Evolutionary conservation across 1,284 basidiomycete genomes (phyloP).

Genomic region (Phlebopus sp.): DNA sequence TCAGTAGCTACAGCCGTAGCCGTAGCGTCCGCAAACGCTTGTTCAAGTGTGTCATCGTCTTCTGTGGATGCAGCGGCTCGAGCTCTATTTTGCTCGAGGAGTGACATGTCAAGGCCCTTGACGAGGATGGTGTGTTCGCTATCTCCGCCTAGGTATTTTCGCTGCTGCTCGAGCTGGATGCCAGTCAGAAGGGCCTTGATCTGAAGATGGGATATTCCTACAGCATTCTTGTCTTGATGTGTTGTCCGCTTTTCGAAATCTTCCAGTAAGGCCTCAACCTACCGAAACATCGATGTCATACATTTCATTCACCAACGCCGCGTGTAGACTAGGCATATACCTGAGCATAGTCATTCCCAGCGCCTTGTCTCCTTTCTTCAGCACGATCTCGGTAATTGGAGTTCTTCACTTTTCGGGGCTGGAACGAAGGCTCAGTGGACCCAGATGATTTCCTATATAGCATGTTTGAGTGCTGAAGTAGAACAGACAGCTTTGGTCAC

Average conservation of each 20-base stretch:
- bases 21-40: constrained; percentile 52
- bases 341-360: constrained; percentile 66
- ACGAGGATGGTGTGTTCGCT: constrained; percentile 82
- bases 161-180: constrained; percentile 69
- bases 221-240: constrained; percentile 56
- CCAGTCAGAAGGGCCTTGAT: background rate
- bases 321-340: constrained; percentile 34
- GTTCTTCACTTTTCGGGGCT: constrained; percentile 73
- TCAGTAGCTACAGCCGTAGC: constrained; percentile 21
- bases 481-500: constrained; percentile 13
- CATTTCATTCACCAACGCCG: constrained; percentile 2
- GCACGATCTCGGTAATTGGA: constrained; percentile 68
- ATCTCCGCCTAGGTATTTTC: constrained; percentile 86
- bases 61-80: constrained; percentile 49
- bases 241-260: constrained; percentile 72
- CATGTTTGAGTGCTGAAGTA: background rate
- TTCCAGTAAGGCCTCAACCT: constrained; percentile 78
- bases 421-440: constrained; percentile 58
- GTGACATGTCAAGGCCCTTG: constrained; percentile 86
- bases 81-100: constrained; percentile 83
- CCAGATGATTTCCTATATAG: constrained; percentile 32
- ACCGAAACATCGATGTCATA: constrained; percentile 2
- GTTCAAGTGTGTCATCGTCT: constrained; percentile 76
- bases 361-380: constrained; percentile 59
- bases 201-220: constrained; percentile 32